phyloP scores from a whole-genome alignment of 2,329 filamentous ascomycete genomes.

The Akanthomyces uredinophilus region DNA sequence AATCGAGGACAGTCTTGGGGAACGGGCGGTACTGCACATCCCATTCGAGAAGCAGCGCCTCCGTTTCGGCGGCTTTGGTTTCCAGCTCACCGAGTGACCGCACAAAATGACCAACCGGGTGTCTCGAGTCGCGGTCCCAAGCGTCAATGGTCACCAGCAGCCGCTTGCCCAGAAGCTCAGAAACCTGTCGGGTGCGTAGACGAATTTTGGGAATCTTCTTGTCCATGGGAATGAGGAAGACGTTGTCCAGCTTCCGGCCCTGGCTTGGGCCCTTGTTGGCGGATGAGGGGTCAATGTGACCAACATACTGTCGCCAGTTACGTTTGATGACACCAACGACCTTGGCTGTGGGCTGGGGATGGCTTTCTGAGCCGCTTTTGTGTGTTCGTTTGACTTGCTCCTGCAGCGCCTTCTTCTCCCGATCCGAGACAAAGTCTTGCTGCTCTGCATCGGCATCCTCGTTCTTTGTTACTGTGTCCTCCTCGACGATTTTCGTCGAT shows the following conservation, averaged over 20 bases:
- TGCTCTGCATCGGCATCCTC: slow-evolving; percentile 88
- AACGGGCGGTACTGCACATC: slow-evolving; percentile 98
- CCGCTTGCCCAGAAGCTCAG: slow-evolving; percentile 83
- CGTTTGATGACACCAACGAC: slow-evolving; percentile 91
- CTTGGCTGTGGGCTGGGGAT: slow-evolving; percentile 82
- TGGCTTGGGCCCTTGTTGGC: slow-evolving; percentile 68
- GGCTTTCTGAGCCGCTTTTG: slow-evolving; percentile 67
- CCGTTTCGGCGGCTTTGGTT: slow-evolving; percentile 95
- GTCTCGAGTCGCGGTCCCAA: slow-evolving; percentile 90
- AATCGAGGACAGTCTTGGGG: slow-evolving; percentile 91
- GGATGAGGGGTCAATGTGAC: slow-evolving; percentile 85
- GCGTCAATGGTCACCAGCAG: slow-evolving; percentile 90
- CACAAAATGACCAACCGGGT: slow-evolving; percentile 90
- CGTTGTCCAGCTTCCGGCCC: slow-evolving; percentile 80
- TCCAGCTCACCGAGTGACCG: slow-evolving; percentile 89
- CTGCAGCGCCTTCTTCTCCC: slow-evolving; percentile 79
- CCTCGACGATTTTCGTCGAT: slow-evolving; percentile 92
- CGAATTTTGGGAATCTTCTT: slow-evolving; percentile 96
- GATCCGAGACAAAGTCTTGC: slow-evolving; percentile 76
- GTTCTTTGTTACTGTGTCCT: slow-evolving; percentile 85
- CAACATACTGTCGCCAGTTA: slow-evolving; percentile 97
- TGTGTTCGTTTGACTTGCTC: slow-evolving; percentile 88
- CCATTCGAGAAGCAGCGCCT: slow-evolving; percentile 88
- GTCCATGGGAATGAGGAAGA: slow-evolving; percentile 97
- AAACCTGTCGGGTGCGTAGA: slow-evolving; percentile 83